These are phyloP conservation scores for Inga leiocalycina DNA, from an alignment of 306 rosid genomes.

Conservation along the genomic window DNA sequence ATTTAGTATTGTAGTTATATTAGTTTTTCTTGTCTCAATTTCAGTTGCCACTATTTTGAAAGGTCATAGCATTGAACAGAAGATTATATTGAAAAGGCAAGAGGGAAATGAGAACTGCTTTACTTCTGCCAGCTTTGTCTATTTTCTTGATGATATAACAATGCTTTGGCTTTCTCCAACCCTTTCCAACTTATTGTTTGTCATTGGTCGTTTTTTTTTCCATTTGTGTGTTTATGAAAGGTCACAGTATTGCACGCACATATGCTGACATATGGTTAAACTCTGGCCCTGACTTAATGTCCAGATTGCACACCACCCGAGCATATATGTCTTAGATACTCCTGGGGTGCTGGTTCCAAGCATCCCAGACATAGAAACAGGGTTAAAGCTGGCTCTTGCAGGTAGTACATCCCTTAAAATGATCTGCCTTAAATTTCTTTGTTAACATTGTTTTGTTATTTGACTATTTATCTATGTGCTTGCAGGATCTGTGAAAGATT, in stretches of 20 bases:
- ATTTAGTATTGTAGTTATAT: not conserved
- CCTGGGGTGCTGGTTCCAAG: slow-evolving; percentile 97
- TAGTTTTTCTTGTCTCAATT: not conserved
- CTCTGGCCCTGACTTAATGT: slow-evolving; percentile 25
- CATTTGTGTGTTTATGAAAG: not conserved
- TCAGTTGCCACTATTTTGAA: not conserved
- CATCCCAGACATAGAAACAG: slow-evolving; percentile 86
- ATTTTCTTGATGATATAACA: not conserved
- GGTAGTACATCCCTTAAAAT: slow-evolving; percentile 47
- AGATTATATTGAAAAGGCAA: not conserved
- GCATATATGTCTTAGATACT: slow-evolving; percentile 89
- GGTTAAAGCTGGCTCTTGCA: slow-evolving; percentile 90
- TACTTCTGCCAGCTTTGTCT: not conserved
- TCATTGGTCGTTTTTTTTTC: not conserved
- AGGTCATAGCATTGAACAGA: not conserved
- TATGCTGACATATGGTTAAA: not conserved
- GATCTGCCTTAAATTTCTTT: slow-evolving; percentile 8
- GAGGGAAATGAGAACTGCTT: not conserved
- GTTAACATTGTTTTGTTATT: slow-evolving; percentile 1
- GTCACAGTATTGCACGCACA: not conserved
- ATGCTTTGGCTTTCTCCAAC: not conserved
- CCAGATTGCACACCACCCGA: slow-evolving; percentile 93
- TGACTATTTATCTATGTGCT: not conserved
- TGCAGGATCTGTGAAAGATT: slow-evolving; percentile 92
- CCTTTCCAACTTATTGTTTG: not conserved